Evolutionary conservation across 208 protist genomes (phyloP).

Genomic region (Leishmania mexicana): DNA sequence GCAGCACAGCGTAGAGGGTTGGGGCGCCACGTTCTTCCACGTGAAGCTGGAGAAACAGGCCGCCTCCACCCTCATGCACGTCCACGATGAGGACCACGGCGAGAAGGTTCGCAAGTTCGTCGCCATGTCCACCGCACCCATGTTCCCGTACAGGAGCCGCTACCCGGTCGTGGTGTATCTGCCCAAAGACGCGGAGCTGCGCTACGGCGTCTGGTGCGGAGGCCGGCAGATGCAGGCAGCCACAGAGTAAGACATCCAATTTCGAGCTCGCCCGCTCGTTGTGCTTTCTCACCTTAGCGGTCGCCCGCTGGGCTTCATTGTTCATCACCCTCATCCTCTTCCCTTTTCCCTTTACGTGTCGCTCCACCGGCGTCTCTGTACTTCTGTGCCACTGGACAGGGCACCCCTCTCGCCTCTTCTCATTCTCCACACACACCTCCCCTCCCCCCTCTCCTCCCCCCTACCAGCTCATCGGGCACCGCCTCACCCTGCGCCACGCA

Average conservation of each 20-base stretch:
- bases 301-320: neutral
- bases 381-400: neutral
- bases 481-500: too few relatives aligned
- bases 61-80: conserved; percentile 21
- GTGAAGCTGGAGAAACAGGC: conserved; percentile 37
- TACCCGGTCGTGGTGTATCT: conserved; percentile 74
- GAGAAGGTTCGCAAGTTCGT: conserved; percentile 43
- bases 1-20: conserved; percentile 30
- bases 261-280: neutral
- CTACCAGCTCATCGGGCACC: neutral
- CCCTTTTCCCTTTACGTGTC: neutral
- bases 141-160: conserved; percentile 55
- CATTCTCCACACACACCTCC: neutral
- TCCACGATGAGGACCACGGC: conserved; percentile 19
- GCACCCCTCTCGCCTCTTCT: neutral
- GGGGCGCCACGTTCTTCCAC: conserved; percentile 44
- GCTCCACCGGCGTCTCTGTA: neutral
- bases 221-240: conserved; percentile 29
- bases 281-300: neutral
- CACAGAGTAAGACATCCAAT: conserved; percentile 16
- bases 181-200: conserved; percentile 56
- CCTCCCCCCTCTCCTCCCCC: neutral
- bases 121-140: conserved; percentile 30
- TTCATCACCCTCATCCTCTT: neutral
- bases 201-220: conserved; percentile 63